These are phyloP conservation scores for Cytospora mali DNA, from an alignment of 2,329 filamentous ascomycete genomes.

Conservation along the genomic window DNA sequence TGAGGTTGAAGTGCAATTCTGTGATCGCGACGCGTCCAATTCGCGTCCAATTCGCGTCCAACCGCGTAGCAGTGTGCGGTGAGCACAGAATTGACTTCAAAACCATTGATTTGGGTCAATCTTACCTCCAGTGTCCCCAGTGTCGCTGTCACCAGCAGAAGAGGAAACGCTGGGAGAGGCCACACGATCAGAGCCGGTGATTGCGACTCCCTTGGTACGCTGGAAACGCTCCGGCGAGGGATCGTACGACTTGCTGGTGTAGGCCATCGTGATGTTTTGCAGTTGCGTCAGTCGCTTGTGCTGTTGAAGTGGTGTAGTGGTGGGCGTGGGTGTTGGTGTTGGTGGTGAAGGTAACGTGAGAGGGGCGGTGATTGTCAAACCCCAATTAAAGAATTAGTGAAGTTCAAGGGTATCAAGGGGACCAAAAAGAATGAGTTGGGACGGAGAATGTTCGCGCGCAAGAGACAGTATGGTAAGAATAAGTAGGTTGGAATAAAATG, in stretches of 20 bases:
- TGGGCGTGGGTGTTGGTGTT: neutral
- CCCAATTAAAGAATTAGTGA: neutral
- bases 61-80: neutral
- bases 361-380: neutral
- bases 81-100: neutral
- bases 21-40: neutral
- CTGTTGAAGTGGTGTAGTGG: neutral
- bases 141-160: constrained; percentile 16
- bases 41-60: neutral
- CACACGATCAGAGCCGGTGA: constrained; percentile 18
- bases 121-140: constrained; percentile 19
- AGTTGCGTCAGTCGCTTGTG: neutral
- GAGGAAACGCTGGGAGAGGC: constrained; percentile 20
- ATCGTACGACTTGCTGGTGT: constrained; percentile 21
- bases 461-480: constrained; percentile 11
- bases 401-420: neutral
- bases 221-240: constrained; percentile 19
- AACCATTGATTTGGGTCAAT: neutral
- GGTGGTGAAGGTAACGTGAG: neutral
- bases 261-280: constrained; percentile 12
- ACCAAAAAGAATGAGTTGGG: neutral
- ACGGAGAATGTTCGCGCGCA: neutral
- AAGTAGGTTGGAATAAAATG: constrained; percentile 6
- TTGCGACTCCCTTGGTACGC: constrained; percentile 8
- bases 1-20: neutral